These are phyloP conservation scores for Carex kokanica DNA, from an alignment of 176 grass and related monocot genomes.

Conservation along the genomic window DNA sequence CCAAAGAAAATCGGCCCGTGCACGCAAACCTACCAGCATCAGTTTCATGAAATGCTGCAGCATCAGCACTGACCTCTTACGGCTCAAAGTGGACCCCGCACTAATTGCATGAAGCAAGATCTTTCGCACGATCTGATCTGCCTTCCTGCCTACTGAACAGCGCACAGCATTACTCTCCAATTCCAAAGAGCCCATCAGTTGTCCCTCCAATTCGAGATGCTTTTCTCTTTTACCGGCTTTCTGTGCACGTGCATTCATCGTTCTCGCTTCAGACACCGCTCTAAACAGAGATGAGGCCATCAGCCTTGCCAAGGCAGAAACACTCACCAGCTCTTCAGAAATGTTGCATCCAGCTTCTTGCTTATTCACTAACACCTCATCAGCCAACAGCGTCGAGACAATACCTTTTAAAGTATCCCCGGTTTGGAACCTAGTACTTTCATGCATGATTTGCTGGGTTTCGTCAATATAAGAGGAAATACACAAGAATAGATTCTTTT, in stretches of 20 bases:
- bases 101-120: neutral
- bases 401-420: neutral
- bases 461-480: slow-evolving; percentile 17
- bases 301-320: slow-evolving; percentile 11
- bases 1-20: neutral
- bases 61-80: slow-evolving; percentile 3
- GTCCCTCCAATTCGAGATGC: neutral
- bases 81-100: neutral
- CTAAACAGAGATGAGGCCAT: slow-evolving; percentile 12
- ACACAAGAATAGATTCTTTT: neutral
- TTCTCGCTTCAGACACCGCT: neutral
- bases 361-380: neutral
- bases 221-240: neutral
- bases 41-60: neutral
- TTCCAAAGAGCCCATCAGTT: slow-evolving; percentile 3
- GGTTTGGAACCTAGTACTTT: neutral
- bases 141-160: neutral
- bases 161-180: neutral
- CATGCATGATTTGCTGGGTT: neutral
- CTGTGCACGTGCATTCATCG: neutral
- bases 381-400: slow-evolving; percentile 8
- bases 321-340: neutral
- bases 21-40: slow-evolving; percentile 10
- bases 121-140: neutral
- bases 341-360: neutral